Evolutionary conservation across 495 filamentous ascomycete species (phyloP).

Genomic region (Hyphodiscus hymeniophilus): DNA sequence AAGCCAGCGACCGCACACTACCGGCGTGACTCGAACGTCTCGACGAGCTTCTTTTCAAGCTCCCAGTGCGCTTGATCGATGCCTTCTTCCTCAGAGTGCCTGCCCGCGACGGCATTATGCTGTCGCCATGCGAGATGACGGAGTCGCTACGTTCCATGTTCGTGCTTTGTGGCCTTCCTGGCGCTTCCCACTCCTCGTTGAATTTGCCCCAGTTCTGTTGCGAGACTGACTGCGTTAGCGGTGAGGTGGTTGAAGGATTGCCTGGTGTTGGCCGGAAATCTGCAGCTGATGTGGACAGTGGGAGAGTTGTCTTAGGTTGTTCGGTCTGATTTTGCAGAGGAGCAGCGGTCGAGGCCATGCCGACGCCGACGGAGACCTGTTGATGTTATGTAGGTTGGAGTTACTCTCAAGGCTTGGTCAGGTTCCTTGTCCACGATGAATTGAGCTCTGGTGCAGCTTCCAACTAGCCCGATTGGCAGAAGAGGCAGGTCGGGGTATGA

Average conservation of each 20-base stretch:
- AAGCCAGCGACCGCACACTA: conserved; percentile 66
- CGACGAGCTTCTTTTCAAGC: conserved; percentile 73
- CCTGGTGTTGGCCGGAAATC: conserved; percentile 34
- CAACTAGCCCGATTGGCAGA: too few relatives aligned
- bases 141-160: conserved; percentile 45
- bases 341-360: too few relatives aligned
- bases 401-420: too few relatives aligned
- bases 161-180: conserved; percentile 52
- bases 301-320: too few relatives aligned
- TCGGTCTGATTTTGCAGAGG: too few relatives aligned
- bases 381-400: too few relatives aligned
- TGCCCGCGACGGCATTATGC: conserved; percentile 54
- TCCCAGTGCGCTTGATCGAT: conserved; percentile 63
- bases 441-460: too few relatives aligned
- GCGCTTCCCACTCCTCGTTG: conserved; percentile 65
- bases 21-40: conserved; percentile 68
- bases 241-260: conserved; percentile 31
- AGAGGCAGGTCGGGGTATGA: too few relatives aligned
- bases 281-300: conserved; percentile 24
- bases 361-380: too few relatives aligned
- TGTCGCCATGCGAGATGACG: conserved; percentile 32
- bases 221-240: conserved; percentile 34
- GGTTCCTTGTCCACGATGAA: too few relatives aligned
- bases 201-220: conserved; percentile 36
- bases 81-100: conserved; percentile 82